A percentile compares a stretch with the other conserved stretches of the same genome.
phyloP scores from a whole-genome alignment of 2,329 filamentous ascomycete genomes.

The Hysterium pulicare region DNA sequence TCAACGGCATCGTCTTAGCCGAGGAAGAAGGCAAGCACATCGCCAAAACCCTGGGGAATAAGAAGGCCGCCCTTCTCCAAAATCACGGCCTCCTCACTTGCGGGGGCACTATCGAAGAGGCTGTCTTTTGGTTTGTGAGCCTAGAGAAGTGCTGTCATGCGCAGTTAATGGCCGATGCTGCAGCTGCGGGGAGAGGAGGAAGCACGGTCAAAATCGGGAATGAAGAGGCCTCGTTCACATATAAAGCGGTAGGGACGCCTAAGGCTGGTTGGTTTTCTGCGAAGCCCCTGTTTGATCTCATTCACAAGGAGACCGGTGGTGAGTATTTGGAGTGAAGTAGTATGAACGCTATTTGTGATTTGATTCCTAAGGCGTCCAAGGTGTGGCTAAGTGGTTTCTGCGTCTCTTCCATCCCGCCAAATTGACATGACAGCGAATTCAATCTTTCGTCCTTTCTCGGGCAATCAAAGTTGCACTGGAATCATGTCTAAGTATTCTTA shows the following conservation, averaged over 20 bases:
- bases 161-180: conserved; percentile 53
- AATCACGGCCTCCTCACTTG: conserved; percentile 55
- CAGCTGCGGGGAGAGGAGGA: conserved; percentile 59
- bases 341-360: too few species aligned
- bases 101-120: conserved; percentile 49
- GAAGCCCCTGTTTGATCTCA: conserved; percentile 68
- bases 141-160: conserved; percentile 54
- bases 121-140: conserved; percentile 53
- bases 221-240: conserved; percentile 66
- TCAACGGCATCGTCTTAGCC: conserved; percentile 53
- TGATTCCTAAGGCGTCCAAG: too few species aligned
- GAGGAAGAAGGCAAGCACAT: conserved; percentile 54
- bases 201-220: conserved; percentile 65
- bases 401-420: too few species aligned
- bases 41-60: conserved; percentile 45
- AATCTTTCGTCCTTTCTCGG: too few species aligned
- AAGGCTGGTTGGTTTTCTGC: conserved; percentile 67
- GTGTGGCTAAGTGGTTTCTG: too few species aligned
- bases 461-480: too few species aligned
- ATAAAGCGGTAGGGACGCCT: conserved; percentile 60
- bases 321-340: conserved; percentile 54
- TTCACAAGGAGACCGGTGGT: conserved; percentile 58
- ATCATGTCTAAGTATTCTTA: too few species aligned
- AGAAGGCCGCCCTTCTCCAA: conserved; percentile 52
- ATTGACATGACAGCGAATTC: too few species aligned